Evolutionary conservation across 2,329 filamentous ascomycete species (phyloP).

Genomic region (Mollisia scopiformis): DNA sequence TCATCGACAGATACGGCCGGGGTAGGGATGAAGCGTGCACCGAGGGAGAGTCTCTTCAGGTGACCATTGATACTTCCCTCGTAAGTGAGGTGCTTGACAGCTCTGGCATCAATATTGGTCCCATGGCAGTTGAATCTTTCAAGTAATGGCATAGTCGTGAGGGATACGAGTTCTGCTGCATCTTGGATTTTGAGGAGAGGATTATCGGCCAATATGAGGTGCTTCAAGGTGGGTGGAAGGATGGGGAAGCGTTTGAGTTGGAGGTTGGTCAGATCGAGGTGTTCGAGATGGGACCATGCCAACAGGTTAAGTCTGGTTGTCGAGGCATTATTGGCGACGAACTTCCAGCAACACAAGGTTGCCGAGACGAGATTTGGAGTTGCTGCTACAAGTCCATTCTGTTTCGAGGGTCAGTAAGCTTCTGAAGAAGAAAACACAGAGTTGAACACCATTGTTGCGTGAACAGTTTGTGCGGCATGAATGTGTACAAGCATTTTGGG

Average conservation of each 20-base stretch:
- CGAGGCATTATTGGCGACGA: background rate
- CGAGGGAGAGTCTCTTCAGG: constrained; percentile 30
- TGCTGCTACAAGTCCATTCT: constrained; percentile 23
- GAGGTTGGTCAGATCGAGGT: constrained; percentile 29
- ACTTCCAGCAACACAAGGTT: constrained; percentile 21
- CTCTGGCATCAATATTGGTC: constrained; percentile 18
- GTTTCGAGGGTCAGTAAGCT: background rate
- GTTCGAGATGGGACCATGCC: constrained; percentile 23
- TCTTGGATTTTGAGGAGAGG: constrained; percentile 2
- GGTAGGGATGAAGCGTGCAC: constrained; percentile 15
- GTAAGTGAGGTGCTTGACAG: constrained; percentile 19
- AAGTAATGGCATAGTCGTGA: constrained; percentile 27
- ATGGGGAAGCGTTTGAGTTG: constrained; percentile 21
- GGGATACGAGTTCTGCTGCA: constrained; percentile 2
- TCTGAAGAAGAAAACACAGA: background rate
- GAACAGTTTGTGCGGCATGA: background rate
- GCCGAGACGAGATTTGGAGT: constrained; percentile 26
- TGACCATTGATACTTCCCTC: constrained; percentile 25
- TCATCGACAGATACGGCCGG: constrained; percentile 9
- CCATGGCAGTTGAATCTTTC: constrained; percentile 29
- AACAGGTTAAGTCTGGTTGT: constrained; percentile 20
- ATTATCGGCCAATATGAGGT: constrained; percentile 29
- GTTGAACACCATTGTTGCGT: background rate
- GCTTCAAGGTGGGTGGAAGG: constrained; percentile 31
- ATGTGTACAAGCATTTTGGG: no score